Evolutionary conservation across 1,139 yeast genomes (phyloP), one percentile per base, ranked within the genome.

Genomic region (Yamadazyma atmosphaerica): DNA sequence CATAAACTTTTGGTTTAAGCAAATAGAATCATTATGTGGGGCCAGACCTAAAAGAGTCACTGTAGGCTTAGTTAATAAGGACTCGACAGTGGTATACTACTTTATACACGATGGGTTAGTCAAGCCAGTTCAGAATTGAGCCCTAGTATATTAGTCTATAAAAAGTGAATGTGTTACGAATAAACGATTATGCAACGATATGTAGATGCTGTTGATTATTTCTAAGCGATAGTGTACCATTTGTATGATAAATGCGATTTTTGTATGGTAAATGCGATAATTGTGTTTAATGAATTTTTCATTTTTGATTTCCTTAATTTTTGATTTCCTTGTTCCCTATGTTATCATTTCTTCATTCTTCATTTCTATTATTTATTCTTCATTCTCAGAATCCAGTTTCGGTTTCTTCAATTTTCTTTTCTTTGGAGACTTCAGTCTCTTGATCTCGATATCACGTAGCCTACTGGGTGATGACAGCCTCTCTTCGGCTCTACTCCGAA

Each of bases 71-170:
- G 68, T 77, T 7, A 79, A 81, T 40, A 70, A 71, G 38, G 90
- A 83, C 55, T 82, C 86, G 0, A 80, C 88, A 0, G 71, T 84
- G 3, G 84, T 82, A 4, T 84, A 81, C 51, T 83, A 83, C 52
- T 72, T 79, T 49, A 70, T 82, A 27, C 76, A 81, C 52, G 74
- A 75, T 44, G 89, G 87, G 0, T 63, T 83, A 13, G 75, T 72
- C 8, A 76, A 73, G 53, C 89, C 89, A 3, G 61, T 78, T 29
- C 73, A 73, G 50, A 77, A 77, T 49, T 78, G 50, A 19, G 25
- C n/a, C 9, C 9, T 21, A 10, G 26, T 7, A 11, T 23, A n/a
- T 23, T 10, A n/a, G n/a, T n/a, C n/a, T 8, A 11, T 11, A 21
- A 21, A 8, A 21, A 8, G 8, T 21, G 11, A 21, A 21, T 21